Evolutionary conservation across 306 rosid species (phyloP).

Genomic region (Acacia melanoxylon): DNA sequence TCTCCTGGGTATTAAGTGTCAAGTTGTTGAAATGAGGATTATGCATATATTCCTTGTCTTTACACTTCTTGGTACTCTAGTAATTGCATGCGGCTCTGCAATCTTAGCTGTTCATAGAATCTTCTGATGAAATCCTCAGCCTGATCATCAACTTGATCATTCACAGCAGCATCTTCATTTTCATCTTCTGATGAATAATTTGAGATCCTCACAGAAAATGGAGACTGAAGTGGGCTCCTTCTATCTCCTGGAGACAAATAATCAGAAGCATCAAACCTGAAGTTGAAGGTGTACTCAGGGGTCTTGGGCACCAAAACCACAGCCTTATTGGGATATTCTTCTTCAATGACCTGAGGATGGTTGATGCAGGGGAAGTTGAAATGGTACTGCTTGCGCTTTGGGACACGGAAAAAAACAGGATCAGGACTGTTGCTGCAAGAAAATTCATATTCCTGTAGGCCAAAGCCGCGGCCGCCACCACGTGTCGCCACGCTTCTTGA

Average conservation of each 20-base stretch:
- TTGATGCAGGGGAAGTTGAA: conserved; percentile 60
- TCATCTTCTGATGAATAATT: conserved; percentile 52
- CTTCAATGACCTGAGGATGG: conserved; percentile 37
- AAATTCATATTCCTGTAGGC: conserved; percentile 51
- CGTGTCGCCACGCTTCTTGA: conserved; percentile 32
- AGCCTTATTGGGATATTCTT: conserved; percentile 14
- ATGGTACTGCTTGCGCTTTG: conserved; percentile 41
- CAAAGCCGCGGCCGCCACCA: conserved; percentile 20
- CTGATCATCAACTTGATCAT: conserved; percentile 42
- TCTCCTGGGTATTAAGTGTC: neutral
- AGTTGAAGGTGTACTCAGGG: conserved; percentile 40
- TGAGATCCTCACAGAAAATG: conserved; percentile 45
- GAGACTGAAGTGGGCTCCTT: conserved; percentile 41
- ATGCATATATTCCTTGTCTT: neutral
- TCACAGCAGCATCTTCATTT: conserved; percentile 35
- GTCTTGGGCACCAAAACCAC: conserved; percentile 35
- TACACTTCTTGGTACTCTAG: conserved; percentile 36
- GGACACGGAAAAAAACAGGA: conserved; percentile 44
- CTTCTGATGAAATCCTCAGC: conserved; percentile 62
- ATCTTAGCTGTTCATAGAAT: conserved; percentile 53
- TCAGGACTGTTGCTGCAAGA: conserved; percentile 54
- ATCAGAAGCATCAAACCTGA: conserved; percentile 34
- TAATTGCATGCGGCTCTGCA: conserved; percentile 45
- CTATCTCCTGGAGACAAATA: conserved; percentile 33
- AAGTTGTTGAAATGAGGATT: neutral